Base-by-base conservation (phyloP, 2,329 filamentous ascomycete genomes). In the Lasiodiplodia sp. region DNA sequence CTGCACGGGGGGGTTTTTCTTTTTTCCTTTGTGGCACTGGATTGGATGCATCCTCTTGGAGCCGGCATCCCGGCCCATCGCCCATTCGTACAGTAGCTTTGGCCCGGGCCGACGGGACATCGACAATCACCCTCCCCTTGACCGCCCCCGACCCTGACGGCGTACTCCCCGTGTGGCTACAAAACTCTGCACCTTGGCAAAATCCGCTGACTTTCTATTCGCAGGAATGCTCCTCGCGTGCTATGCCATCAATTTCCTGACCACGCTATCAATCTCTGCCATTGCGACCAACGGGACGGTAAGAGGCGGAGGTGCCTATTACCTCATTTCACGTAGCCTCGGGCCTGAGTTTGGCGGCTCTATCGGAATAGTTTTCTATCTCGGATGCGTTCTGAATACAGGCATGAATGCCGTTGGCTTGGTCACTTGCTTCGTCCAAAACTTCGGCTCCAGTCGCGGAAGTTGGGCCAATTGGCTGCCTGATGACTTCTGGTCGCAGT, bases 211-310 rank as follows among this genome's bases (percentile, higher is more conserved):
- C 38, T 8, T 28, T 6, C 11, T 1, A 28, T 47, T 14, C 2
- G 10, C 34, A 93, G 90, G 88, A 62, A 87, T 96, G 79, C 87
- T 97, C 69, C 75, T 91, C 69, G 85, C 87, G 52, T 91, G 92
- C n/a, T 97, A 96, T 76, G 80, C 88, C 18, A 91, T 97, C 72
- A 91, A 96, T 76, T 84, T 96, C n/a, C 83, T 96, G 65, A 96
- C 93, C 0, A 93, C 91, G 0, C 88, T 96, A 75, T 96, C 93
- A 2, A 87, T 97, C 37, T 96, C 93, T 4, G 93, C 93, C 11
- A 95, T 97, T 74, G 93, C 93, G 40, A 94, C 92, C 2, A 97
- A 97, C 77, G 93, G 93, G 31, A 94, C 94, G 57, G 93, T 97
- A 68, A 90, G 92, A 73, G 93, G 93, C 16, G 93, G 93, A 16